Conservation (phyloP, 2,329 filamentous ascomycete genomes). For the Aspergillus candidus region DNA sequence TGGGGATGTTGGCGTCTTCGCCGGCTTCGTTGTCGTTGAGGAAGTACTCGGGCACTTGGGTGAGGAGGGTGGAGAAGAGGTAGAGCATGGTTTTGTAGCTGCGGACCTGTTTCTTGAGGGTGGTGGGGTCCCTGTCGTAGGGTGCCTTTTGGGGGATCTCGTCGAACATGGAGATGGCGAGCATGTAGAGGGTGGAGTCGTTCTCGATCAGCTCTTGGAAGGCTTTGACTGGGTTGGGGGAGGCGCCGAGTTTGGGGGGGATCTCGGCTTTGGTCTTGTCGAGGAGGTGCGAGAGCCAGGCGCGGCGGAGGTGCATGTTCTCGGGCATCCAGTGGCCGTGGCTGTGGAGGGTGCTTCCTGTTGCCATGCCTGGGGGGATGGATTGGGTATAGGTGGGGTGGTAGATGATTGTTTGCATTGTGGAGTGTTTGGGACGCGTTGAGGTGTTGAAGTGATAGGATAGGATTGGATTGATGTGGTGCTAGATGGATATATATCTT, state of each 20-base stretch:
- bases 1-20: not conserved
- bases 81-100: conserved; percentile 7
- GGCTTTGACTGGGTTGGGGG: not conserved
- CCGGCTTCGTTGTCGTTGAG: not conserved
- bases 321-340: conserved; percentile 4
- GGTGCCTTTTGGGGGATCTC: conserved; percentile 6
- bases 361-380: not conserved
- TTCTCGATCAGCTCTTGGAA: conserved; percentile 4
- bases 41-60: conserved; percentile 4
- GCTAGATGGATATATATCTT: no score
- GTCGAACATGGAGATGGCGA: conserved; percentile 6
- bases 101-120: conserved; percentile 6
- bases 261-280: not conserved
- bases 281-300: not conserved
- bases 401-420: not conserved
- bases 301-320: not conserved
- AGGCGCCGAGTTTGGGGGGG: not conserved
- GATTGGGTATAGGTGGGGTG: not conserved
- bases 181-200: conserved; percentile 5
- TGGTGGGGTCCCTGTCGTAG: conserved; percentile 7
- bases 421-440: no score
- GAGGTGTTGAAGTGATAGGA: no score
- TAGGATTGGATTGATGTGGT: no score
- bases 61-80: conserved; percentile 4
- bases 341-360: not conserved